Conservation (phyloP, 441 rosid genomes). For the Adansonia madagascariensis region DNA sequence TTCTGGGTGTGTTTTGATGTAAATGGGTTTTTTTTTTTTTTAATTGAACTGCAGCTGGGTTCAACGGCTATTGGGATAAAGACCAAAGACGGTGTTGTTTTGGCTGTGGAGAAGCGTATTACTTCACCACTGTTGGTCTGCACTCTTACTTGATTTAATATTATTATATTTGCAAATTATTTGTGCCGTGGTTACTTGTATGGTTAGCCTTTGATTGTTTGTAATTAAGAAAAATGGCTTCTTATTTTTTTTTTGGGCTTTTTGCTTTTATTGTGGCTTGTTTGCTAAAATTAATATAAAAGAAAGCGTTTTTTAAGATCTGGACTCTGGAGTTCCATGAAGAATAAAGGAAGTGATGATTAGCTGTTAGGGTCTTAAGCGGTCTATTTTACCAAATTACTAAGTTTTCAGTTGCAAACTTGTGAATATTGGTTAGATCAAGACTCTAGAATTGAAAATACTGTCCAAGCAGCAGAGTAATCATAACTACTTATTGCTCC, state of each 20-base stretch:
- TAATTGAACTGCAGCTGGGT: conserved; percentile 63
- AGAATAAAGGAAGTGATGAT: background rate
- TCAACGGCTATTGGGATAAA: conserved; percentile 96
- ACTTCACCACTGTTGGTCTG: conserved; percentile 89
- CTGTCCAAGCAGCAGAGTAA: no score
- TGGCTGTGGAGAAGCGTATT: conserved; percentile 97
- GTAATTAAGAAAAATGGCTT: background rate
- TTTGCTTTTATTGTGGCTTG: background rate
- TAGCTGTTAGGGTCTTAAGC: background rate
- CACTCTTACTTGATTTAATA: conserved; percentile 14
- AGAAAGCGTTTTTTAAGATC: background rate
- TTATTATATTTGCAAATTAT: conserved; percentile 14
- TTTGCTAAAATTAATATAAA: background rate
- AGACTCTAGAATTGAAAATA: background rate
- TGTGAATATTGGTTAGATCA: background rate
- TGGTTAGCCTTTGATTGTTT: background rate
- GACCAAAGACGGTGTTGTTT: conserved; percentile 96
- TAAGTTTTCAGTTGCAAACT: background rate
- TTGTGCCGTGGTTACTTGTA: background rate
- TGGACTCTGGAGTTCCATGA: background rate
- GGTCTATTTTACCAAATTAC: background rate
- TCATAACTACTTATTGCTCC: background rate
- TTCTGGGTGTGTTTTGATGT: conserved; percentile 11
- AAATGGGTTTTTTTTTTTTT: background rate
- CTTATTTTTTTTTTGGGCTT: no score